These are phyloP conservation scores for Penicillium decumbens DNA, from an alignment of 2,329 filamentous ascomycete genomes.

Conservation along the genomic window DNA sequence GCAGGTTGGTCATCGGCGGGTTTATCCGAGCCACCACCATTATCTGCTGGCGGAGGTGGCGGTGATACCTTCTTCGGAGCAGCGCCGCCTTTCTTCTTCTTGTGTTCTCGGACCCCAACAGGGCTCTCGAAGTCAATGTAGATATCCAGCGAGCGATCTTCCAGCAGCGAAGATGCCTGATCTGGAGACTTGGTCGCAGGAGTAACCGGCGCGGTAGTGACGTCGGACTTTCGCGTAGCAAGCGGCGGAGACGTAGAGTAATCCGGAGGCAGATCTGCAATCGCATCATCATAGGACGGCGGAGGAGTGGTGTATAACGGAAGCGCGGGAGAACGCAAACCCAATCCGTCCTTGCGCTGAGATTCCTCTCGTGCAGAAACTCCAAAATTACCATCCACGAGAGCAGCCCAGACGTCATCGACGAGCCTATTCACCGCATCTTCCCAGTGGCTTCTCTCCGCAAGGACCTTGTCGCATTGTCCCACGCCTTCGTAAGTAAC, in stretches of 20 bases:
- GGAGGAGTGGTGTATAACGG: constrained; percentile 25
- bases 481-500: constrained; percentile 3
- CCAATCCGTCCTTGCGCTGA: constrained; percentile 6
- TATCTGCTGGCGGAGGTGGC: constrained; percentile 14
- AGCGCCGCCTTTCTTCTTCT: constrained; percentile 28
- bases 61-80: constrained; percentile 12
- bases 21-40: constrained; percentile 26
- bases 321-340: constrained; percentile 11
- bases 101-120: constrained; percentile 32
- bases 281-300: constrained; percentile 32
- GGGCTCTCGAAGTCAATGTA: constrained; percentile 25
- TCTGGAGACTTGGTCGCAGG: constrained; percentile 3
- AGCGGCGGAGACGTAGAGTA: constrained; percentile 28
- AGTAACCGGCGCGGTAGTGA: constrained; percentile 6
- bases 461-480: background rate
- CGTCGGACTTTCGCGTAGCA: constrained; percentile 22
- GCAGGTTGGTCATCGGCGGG: constrained; percentile 25
- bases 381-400: background rate
- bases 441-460: constrained; percentile 1
- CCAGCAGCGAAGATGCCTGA: constrained; percentile 6
- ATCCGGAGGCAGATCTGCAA: constrained; percentile 33
- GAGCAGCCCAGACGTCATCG: constrained; percentile 11
- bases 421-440: constrained; percentile 5
- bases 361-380: background rate
- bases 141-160: constrained; percentile 8